Percentiles rank a stretch among this genome's conserved stretches.
phyloP scores from a whole-genome alignment of 139 green algal species.

The Mesostigma viride region DNA sequence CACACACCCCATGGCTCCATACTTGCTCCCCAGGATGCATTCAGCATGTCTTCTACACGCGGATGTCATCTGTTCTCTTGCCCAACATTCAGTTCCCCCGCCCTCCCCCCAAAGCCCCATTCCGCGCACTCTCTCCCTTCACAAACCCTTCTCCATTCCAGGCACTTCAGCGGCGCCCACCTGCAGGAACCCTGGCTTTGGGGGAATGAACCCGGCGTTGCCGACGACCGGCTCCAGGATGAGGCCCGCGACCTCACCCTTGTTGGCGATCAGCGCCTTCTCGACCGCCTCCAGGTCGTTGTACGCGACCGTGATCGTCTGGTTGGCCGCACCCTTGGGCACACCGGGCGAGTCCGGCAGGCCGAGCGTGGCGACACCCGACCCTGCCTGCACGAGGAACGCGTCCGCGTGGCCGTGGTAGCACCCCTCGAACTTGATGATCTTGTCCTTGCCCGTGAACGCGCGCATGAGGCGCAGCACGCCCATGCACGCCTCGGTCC shows the following conservation, averaged over 20 bases:
- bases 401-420: slow-evolving; percentile 92
- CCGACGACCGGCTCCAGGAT: slow-evolving; percentile 93
- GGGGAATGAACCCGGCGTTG: slow-evolving; percentile 95
- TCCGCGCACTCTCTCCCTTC: too few relatives aligned
- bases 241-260: slow-evolving; percentile 87
- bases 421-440: slow-evolving; percentile 98
- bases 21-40: too few relatives aligned
- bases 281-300: slow-evolving; percentile 61
- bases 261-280: slow-evolving; percentile 81
- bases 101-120: too few relatives aligned
- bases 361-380: slow-evolving; percentile 88
- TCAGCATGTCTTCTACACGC: too few relatives aligned
- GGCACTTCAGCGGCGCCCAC: too few relatives aligned
- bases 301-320: slow-evolving; percentile 64
- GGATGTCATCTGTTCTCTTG: too few relatives aligned
- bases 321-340: slow-evolving; percentile 42
- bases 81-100: too few relatives aligned
- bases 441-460: slow-evolving; percentile 91
- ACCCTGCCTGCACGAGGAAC: slow-evolving; percentile 68
- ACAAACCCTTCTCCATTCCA: too few relatives aligned
- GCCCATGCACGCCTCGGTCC: slow-evolving; percentile 96
- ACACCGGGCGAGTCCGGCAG: slow-evolving; percentile 91
- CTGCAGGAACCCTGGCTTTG: background rate
- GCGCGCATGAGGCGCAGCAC: slow-evolving; percentile 94
- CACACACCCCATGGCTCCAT: too few relatives aligned